Percentiles rank a stretch among this genome's conserved stretches.
Conservation (phyloP, 805 yeast genomes). For the Candida odintsovae region DNA sequence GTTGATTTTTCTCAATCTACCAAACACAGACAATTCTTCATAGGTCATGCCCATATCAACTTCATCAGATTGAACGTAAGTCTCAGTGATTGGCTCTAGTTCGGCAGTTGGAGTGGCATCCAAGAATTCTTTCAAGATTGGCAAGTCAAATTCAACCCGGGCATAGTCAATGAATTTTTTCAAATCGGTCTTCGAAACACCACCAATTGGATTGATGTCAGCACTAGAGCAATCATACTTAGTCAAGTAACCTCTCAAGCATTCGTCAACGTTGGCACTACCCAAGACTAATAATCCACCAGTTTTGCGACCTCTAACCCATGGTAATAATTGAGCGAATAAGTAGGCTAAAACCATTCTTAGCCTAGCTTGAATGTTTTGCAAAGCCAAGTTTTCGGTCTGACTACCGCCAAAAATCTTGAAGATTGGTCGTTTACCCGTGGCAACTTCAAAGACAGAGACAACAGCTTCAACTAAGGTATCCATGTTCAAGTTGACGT, state of each 20-base stretch:
- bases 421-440: slow-evolving; percentile 85
- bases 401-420: slow-evolving; percentile 91
- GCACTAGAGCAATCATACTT: slow-evolving; percentile 98
- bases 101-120: slow-evolving; percentile 98
- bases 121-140: slow-evolving; percentile 71
- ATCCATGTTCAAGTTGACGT: slow-evolving; percentile 91
- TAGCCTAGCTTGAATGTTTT: slow-evolving; percentile 92
- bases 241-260: slow-evolving; percentile 90
- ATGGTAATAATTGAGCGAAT: slow-evolving; percentile 91
- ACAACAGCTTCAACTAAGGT: slow-evolving; percentile 68
- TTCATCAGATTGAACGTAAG: slow-evolving; percentile 94
- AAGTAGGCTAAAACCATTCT: slow-evolving; percentile 93
- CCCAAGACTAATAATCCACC: slow-evolving; percentile 87
- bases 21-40: slow-evolving; percentile 87
- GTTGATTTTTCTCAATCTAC: slow-evolving; percentile 82
- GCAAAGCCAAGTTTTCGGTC: slow-evolving; percentile 89
- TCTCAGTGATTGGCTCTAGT: slow-evolving; percentile 89
- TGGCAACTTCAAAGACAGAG: slow-evolving; percentile 75
- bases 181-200: slow-evolving; percentile 90
- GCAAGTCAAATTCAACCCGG: slow-evolving; percentile 58
- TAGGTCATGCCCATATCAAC: slow-evolving; percentile 98
- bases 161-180: slow-evolving; percentile 85
- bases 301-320: slow-evolving; percentile 71
- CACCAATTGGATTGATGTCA: slow-evolving; percentile 98
- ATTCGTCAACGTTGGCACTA: slow-evolving; percentile 96